Conservation (phyloP, 768 basidiomycete genomes). For the Suillus clintonianus region DNA sequence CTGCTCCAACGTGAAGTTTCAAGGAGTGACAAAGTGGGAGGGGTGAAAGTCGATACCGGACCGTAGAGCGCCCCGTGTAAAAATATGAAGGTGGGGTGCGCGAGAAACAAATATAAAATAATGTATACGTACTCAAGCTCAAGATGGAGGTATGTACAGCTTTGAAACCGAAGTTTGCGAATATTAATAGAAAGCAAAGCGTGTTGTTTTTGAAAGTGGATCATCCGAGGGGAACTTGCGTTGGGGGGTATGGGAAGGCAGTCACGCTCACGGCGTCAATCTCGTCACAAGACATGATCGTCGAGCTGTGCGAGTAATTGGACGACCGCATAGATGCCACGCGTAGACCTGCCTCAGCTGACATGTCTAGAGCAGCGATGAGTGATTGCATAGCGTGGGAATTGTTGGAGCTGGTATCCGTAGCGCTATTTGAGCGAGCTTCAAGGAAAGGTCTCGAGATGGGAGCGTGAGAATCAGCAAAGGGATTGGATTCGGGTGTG, state of each 20-base stretch:
- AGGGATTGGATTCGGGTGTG: constrained; percentile 37
- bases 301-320: constrained; percentile 30
- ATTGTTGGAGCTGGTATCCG: constrained; percentile 37
- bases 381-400: constrained; percentile 64
- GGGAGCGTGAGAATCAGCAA: constrained; percentile 38
- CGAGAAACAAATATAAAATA: constrained; percentile 1
- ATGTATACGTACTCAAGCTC: constrained; percentile 16
- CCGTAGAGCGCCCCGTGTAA: background rate
- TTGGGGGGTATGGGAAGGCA: constrained; percentile 33
- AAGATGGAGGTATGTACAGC: constrained; percentile 8
- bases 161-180: background rate
- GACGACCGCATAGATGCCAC: constrained; percentile 64
- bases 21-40: constrained; percentile 11
- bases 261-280: constrained; percentile 25
- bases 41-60: constrained; percentile 1
- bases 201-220: background rate
- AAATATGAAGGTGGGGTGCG: background rate
- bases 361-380: constrained; percentile 62
- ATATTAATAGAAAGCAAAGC: background rate
- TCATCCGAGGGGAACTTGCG: constrained; percentile 14
- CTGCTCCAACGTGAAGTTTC: constrained; percentile 6
- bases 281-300: constrained; percentile 20
- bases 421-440: constrained; percentile 7
- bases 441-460: constrained; percentile 25
- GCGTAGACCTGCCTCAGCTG: constrained; percentile 49